Conservation (phyloP, 306 rosid genomes). For the Trifolium repens region DNA sequence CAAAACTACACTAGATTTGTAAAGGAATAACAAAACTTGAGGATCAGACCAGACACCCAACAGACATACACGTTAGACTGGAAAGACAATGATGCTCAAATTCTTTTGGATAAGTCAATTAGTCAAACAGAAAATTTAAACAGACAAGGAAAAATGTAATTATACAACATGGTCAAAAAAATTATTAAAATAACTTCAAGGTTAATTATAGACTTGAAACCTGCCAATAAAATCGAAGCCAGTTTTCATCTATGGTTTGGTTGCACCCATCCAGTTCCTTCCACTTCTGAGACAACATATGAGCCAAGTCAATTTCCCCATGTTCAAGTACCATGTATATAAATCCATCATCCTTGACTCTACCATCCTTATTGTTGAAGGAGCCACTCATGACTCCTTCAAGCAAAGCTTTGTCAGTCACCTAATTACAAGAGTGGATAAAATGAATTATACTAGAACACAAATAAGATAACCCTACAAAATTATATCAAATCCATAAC, state of each 20-base stretch:
- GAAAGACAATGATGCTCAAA: conserved; percentile 3
- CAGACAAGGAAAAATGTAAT: conserved; percentile 3
- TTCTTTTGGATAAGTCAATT: conserved; percentile 15
- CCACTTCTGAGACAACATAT: conserved; percentile 98
- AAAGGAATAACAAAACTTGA: conserved; percentile 1
- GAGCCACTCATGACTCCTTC: conserved; percentile 79
- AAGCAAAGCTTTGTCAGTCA: conserved; percentile 87
- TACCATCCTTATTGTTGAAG: conserved; percentile 72
- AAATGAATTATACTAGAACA: conserved; percentile 25
- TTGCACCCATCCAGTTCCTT: conserved; percentile 71
- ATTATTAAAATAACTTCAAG: conserved; percentile 19
- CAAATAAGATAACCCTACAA: conserved; percentile 6
- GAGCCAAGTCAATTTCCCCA: conserved; percentile 98
- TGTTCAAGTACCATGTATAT: conserved; percentile 98
- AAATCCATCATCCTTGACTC: conserved; percentile 89
- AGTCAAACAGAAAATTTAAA: conserved; percentile 18
- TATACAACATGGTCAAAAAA: conserved; percentile 32
- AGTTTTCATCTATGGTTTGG: conserved; percentile 77
- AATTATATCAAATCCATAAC: neutral
- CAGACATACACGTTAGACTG: conserved; percentile 1
- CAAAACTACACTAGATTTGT: neutral
- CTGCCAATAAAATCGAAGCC: conserved; percentile 99
- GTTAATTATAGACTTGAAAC: conserved; percentile 44
- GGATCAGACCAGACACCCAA: neutral
- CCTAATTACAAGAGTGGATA: conserved; percentile 52